Evolutionary conservation across 352 stramenopile genomes (phyloP).

Genomic region (Globisporangium perplexum): DNA sequence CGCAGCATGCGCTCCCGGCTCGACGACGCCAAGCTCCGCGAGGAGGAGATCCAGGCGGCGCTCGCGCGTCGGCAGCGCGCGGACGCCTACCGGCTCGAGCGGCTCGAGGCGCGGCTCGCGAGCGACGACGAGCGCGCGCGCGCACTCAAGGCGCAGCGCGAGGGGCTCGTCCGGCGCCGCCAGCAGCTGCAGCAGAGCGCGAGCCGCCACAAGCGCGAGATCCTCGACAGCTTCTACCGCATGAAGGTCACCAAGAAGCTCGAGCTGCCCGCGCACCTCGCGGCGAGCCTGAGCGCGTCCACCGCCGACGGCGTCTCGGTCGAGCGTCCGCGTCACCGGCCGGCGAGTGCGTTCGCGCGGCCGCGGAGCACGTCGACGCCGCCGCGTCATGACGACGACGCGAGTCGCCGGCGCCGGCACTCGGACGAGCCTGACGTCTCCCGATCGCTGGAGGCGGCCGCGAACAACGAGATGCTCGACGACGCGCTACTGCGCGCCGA

Average conservation of each 20-base stretch:
- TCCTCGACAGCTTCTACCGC: constrained; percentile 76
- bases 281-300: constrained; percentile 16
- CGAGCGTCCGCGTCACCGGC: too few relatives aligned
- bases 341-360: constrained; percentile 27
- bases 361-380: neutral
- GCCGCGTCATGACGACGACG: neutral
- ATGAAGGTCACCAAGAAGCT: constrained; percentile 83
- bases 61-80: constrained; percentile 53
- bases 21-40: constrained; percentile 67
- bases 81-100: constrained; percentile 49
- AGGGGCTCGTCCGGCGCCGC: constrained; percentile 43
- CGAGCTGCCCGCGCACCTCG: constrained; percentile 49
- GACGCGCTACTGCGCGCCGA: constrained; percentile 21
- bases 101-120: constrained; percentile 59
- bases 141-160: constrained; percentile 51
- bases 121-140: constrained; percentile 50
- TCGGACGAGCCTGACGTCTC: too few relatives aligned
- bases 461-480: constrained; percentile 11
- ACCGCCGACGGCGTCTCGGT: neutral
- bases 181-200: constrained; percentile 65
- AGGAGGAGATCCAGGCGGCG: constrained; percentile 71
- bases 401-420: neutral
- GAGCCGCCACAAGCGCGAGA: constrained; percentile 54
- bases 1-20: constrained; percentile 38
- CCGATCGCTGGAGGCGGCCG: too few relatives aligned